Conservation (phyloP, 2,329 filamentous ascomycete species). For the Phaeoacremonium minimum region DNA sequence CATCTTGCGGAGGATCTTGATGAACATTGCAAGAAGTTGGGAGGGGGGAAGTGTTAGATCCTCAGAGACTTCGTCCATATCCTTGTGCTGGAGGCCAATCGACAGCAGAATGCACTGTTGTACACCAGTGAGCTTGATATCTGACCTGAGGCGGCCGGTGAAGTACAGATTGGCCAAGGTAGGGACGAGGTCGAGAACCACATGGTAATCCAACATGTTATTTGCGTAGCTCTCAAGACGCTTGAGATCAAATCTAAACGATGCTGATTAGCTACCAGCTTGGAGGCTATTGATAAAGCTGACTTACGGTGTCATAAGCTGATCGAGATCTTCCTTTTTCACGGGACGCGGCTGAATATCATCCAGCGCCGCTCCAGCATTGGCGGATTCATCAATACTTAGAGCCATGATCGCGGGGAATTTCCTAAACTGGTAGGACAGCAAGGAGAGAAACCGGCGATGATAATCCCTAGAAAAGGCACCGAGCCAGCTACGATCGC, state of each 20-base stretch:
- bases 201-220: constrained; percentile 96
- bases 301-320: constrained; percentile 72
- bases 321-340: constrained; percentile 72
- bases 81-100: constrained; percentile 86
- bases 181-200: constrained; percentile 90
- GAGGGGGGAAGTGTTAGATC: constrained; percentile 71
- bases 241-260: constrained; percentile 97
- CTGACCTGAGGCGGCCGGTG: constrained; percentile 63
- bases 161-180: constrained; percentile 82
- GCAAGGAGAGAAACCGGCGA: constrained; percentile 80
- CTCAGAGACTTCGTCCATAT: constrained; percentile 72
- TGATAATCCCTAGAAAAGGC: constrained; percentile 94
- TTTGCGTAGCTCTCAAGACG: constrained; percentile 92
- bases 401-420: constrained; percentile 78
- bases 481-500: constrained; percentile 79
- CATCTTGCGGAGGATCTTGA: constrained; percentile 90
- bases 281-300: too few species aligned
- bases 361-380: constrained; percentile 65
- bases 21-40: constrained; percentile 93
- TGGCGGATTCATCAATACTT: constrained; percentile 83
- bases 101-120: constrained; percentile 87
- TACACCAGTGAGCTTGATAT: constrained; percentile 71
- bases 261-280: too few species aligned
- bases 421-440: constrained; percentile 87
- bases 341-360: constrained; percentile 46